Evolutionary conservation across 306 rosid genomes (phyloP).

Genomic region (Lupinus albus): DNA sequence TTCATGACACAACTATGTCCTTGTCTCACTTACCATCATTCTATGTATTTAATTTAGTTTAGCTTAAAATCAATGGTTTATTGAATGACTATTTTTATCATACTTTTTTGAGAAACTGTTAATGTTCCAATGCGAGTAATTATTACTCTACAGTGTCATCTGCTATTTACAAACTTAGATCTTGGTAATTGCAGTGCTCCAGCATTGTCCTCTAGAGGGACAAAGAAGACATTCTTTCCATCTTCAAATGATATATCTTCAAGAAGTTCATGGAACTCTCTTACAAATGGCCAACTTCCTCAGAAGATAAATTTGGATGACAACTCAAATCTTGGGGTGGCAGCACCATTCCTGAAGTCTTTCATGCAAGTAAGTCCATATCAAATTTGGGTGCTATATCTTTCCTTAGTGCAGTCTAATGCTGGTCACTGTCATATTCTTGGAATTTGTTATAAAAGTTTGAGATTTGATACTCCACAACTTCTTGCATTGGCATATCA

Average conservation of each 20-base stretch:
- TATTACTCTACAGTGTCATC: conserved; percentile 19
- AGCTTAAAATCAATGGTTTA: conserved; percentile 17
- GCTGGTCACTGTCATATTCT: neutral
- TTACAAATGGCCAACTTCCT: conserved; percentile 76
- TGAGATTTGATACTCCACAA: neutral
- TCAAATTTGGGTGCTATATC: conserved; percentile 29
- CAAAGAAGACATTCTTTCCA: conserved; percentile 64
- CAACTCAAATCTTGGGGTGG: conserved; percentile 82
- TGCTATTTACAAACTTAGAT: conserved; percentile 31
- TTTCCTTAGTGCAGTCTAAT: conserved; percentile 32
- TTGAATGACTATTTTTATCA: conserved; percentile 17
- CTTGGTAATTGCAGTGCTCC: conserved; percentile 75
- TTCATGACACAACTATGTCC: conserved; percentile 5
- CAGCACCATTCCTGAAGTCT: conserved; percentile 90
- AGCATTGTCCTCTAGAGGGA: conserved; percentile 86
- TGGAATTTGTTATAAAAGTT: neutral
- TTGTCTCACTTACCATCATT: conserved; percentile 11
- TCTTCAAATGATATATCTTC: conserved; percentile 70
- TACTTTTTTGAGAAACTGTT: conserved; percentile 29
- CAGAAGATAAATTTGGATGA: conserved; percentile 78
- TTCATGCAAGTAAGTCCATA: conserved; percentile 76
- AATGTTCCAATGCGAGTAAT: neutral
- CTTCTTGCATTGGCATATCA: neutral
- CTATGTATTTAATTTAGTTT: neutral
- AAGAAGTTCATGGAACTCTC: conserved; percentile 81